Evolutionary conservation across 495 filamentous ascomycete genomes (phyloP).

Genomic region (Penicillium daleae): DNA sequence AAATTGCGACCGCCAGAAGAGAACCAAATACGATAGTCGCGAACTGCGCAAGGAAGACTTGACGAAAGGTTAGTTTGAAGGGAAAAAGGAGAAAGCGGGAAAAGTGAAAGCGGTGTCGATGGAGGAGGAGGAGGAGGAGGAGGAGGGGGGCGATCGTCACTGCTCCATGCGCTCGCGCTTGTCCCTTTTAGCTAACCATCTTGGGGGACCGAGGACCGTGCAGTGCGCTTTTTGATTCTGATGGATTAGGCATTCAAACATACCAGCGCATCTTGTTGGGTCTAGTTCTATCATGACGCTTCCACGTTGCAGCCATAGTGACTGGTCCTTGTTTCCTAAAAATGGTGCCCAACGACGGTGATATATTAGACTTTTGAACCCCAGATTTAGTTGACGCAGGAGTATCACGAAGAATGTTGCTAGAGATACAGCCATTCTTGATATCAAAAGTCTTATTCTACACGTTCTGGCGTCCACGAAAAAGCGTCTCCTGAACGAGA

Average conservation of each 20-base stretch:
- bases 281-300: background rate
- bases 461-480: background rate
- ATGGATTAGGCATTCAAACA: background rate
- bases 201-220: background rate
- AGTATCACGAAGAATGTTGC: background rate
- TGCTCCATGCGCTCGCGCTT: slow-evolving; percentile 17
- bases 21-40: slow-evolving; percentile 16
- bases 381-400: slow-evolving; percentile 8
- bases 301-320: background rate
- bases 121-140: slow-evolving; percentile 13
- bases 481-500: background rate
- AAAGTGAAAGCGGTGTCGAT: slow-evolving; percentile 34
- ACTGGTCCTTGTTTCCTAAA: background rate
- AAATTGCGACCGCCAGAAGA: slow-evolving; percentile 10
- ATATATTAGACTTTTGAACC: slow-evolving; percentile 17
- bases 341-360: slow-evolving; percentile 7
- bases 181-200: background rate
- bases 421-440: background rate
- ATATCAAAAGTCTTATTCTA: background rate
- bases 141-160: slow-evolving; percentile 31
- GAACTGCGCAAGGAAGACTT: slow-evolving; percentile 16
- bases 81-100: slow-evolving; percentile 35
- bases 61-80: slow-evolving; percentile 8
- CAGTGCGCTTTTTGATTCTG: background rate
- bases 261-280: background rate